Percentiles rank a stretch among this genome's conserved stretches.
Evolutionary conservation across 805 yeast genomes (phyloP).

Genomic region (Kodamaea kaohsiungensis): DNA sequence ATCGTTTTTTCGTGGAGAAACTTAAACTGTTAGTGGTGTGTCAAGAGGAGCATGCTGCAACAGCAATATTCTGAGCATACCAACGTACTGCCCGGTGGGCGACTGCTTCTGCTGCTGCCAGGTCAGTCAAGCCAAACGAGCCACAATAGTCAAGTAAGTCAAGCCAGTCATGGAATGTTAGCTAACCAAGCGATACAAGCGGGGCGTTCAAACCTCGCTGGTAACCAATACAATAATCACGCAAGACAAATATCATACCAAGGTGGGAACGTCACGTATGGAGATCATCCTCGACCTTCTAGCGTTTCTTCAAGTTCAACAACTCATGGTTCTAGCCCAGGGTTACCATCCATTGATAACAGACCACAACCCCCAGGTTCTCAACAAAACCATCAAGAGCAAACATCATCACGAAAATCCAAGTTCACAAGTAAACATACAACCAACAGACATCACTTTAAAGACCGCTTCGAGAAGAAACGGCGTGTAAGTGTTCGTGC

Average conservation of each 20-base stretch:
- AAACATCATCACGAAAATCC: neutral
- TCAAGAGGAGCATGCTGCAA: neutral
- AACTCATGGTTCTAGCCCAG: neutral
- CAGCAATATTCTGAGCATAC: neutral
- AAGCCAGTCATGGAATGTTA: neutral
- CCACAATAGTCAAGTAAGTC: neutral
- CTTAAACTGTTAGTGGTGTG: neutral
- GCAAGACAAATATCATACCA: neutral
- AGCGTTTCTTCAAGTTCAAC: neutral
- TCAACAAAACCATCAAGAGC: neutral
- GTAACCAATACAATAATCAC: neutral
- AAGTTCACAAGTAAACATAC: conserved; percentile 9
- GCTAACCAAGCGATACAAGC: neutral
- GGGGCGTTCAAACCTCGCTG: neutral
- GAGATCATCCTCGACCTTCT: neutral
- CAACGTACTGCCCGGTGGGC: neutral
- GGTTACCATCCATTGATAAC: too few relatives aligned
- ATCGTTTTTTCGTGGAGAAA: neutral
- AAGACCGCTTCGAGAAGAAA: conserved; percentile 11
- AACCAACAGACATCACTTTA: conserved; percentile 11
- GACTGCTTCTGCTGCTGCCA: neutral
- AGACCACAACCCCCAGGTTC: too few relatives aligned
- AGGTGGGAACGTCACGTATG: neutral
- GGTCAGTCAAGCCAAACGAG: neutral
- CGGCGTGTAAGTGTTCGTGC: conserved; percentile 28